Conservation (phyloP, 2,329 filamentous ascomycete species). For the Metarhizium rileyi region DNA sequence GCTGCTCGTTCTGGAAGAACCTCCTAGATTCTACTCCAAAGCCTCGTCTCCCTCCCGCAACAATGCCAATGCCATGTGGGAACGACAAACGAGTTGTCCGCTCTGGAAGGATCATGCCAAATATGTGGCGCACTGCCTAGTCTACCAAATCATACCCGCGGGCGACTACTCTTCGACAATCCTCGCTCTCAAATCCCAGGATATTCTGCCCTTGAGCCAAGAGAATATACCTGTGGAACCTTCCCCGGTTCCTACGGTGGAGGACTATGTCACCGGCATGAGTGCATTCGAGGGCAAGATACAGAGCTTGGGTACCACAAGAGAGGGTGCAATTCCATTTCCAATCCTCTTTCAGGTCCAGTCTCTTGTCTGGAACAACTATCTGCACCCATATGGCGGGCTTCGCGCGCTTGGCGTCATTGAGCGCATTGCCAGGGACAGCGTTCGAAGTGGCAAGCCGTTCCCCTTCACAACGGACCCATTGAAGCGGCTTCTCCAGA, state of each 20-base stretch:
- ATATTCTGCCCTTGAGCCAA: slow-evolving; percentile 16
- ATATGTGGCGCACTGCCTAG: slow-evolving; percentile 31
- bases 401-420: slow-evolving; percentile 36
- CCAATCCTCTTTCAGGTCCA: slow-evolving; percentile 52
- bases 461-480: slow-evolving; percentile 40
- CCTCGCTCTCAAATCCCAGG: slow-evolving; percentile 13
- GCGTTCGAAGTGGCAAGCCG: slow-evolving; percentile 13
- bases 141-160: slow-evolving; percentile 25
- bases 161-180: slow-evolving; percentile 10
- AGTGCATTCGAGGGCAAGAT: slow-evolving; percentile 22
- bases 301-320: slow-evolving; percentile 12
- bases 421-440: slow-evolving; percentile 17
- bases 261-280: slow-evolving; percentile 18
- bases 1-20: slow-evolving; percentile 40
- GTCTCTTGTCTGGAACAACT: slow-evolving; percentile 52
- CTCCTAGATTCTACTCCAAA: slow-evolving; percentile 38
- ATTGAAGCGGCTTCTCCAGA: slow-evolving; percentile 40
- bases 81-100: slow-evolving; percentile 20
- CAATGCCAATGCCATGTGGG: slow-evolving; percentile 11
- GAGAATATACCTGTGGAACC: slow-evolving; percentile 12
- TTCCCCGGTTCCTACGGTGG: slow-evolving; percentile 3
- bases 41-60: slow-evolving; percentile 4
- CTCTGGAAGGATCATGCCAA: slow-evolving; percentile 19
- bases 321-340: slow-evolving; percentile 33
- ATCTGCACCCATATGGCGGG: slow-evolving; percentile 46